phyloP scores from a whole-genome alignment of 1,284 basidiomycete species.

The Cutaneotrichosporon cyanovorans region DNA sequence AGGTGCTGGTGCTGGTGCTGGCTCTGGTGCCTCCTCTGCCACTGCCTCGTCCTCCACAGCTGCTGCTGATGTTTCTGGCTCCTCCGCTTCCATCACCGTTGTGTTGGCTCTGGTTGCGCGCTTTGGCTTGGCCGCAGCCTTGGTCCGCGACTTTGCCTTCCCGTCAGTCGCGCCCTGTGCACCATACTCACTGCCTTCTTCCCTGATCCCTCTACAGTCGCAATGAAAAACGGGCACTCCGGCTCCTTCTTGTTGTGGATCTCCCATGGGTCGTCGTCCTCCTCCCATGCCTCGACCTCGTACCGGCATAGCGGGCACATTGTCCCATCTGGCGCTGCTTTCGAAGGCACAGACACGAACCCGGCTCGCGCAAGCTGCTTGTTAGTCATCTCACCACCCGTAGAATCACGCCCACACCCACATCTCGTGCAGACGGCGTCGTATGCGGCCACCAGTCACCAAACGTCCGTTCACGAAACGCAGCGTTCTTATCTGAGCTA shows the following conservation, averaged over 20 bases:
- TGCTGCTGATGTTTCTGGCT: not conserved
- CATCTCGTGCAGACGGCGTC: constrained; percentile 60
- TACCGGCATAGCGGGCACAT: constrained; percentile 70
- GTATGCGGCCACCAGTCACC: constrained; percentile 66
- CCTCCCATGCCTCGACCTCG: constrained; percentile 69
- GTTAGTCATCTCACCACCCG: too few species aligned
- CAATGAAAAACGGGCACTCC: constrained; percentile 41
- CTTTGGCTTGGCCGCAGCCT: not conserved
- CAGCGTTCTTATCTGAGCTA: constrained; percentile 58
- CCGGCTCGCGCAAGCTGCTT: constrained; percentile 74
- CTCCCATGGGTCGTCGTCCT: constrained; percentile 61
- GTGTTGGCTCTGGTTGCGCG: constrained; percentile 1
- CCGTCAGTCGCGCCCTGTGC: not conserved
- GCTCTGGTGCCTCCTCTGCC: not conserved
- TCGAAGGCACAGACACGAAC: constrained; percentile 62
- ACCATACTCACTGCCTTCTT: constrained; percentile 1
- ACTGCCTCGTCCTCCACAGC: not conserved
- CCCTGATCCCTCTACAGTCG: constrained; percentile 10
- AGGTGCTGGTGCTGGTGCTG: constrained; percentile 1
- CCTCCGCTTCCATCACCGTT: not conserved
- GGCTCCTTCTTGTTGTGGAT: constrained; percentile 33
- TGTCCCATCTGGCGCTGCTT: constrained; percentile 60
- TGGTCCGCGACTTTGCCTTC: constrained; percentile 1
- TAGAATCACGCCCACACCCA: constrained; percentile 33
- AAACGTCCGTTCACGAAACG: constrained; percentile 63